These are phyloP conservation scores for Globisporangium nunn DNA, from an alignment of 352 stramenopile genomes.

Conservation along the genomic window DNA sequence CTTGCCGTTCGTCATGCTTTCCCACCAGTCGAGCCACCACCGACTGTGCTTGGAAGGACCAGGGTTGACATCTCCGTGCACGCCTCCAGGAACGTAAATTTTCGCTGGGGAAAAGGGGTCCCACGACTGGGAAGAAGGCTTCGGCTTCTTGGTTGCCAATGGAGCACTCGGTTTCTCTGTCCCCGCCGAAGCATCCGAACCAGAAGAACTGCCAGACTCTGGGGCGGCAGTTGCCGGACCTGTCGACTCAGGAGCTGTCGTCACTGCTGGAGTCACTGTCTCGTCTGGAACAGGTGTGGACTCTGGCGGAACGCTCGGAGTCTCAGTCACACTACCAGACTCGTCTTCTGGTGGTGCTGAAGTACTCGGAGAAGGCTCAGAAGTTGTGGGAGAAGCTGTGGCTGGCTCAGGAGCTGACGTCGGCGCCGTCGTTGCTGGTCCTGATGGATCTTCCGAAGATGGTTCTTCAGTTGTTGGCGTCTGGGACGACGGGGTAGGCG, in stretches of 20 bases:
- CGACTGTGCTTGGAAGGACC: slow-evolving; percentile 13
- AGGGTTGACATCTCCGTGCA: slow-evolving; percentile 19
- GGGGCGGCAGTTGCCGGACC: not conserved
- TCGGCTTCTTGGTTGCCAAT: not conserved
- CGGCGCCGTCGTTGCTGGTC: too few species aligned
- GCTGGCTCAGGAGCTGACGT: too few species aligned
- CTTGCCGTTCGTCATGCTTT: slow-evolving; percentile 3
- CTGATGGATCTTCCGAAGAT: too few species aligned
- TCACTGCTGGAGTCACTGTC: not conserved
- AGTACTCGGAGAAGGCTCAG: too few species aligned
- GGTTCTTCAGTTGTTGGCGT: not conserved
- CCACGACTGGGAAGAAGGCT: not conserved
- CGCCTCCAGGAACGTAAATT: slow-evolving; percentile 21
- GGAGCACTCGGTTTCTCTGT: not conserved
- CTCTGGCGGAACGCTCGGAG: not conserved
- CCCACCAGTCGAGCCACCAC: slow-evolving; percentile 14
- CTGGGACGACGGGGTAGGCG: not conserved
- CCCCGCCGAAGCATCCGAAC: not conserved
- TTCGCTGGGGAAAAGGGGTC: not conserved
- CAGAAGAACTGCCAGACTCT: not conserved
- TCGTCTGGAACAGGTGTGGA: not conserved
- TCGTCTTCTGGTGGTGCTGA: not conserved
- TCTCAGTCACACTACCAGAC: not conserved
- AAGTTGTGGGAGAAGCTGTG: too few species aligned
- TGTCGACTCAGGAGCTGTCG: not conserved